Percentiles rank a stretch among this genome's conserved stretches.
phyloP scores from a whole-genome alignment of 2,329 filamentous ascomycete genomes.

The Trichophyton simii region DNA sequence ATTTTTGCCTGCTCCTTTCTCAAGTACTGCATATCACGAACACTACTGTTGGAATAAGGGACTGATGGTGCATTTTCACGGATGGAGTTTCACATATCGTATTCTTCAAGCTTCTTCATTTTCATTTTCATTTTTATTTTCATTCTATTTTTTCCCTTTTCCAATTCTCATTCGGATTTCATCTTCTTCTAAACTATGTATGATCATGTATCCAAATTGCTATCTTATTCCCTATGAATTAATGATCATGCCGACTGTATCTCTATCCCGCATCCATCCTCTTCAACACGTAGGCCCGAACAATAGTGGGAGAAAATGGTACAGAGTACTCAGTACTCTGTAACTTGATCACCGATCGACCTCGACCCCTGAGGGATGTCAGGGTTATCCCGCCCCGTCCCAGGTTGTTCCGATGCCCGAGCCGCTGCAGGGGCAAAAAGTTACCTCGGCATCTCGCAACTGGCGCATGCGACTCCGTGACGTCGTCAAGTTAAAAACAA shows the following conservation, averaged over 20 bases:
- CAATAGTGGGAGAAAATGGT: neutral
- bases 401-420: neutral
- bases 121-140: no score
- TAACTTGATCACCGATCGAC: neutral
- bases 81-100: neutral
- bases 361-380: neutral
- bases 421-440: neutral
- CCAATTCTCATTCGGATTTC: neutral
- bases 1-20: neutral
- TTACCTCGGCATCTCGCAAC: neutral
- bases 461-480: neutral
- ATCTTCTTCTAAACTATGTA: neutral
- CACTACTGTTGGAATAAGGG: slow-evolving; percentile 2
- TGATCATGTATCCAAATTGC: neutral
- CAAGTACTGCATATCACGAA: neutral
- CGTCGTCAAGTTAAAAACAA: neutral
- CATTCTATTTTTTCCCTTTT: neutral
- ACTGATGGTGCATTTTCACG: neutral
- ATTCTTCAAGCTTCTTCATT: neutral
- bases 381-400: neutral
- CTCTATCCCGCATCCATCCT: neutral
- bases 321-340: neutral
- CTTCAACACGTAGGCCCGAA: neutral
- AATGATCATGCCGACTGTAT: neutral
- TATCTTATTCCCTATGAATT: neutral